These are phyloP conservation scores for Pittosporum tobira DNA, from an alignment of 129 eudicot genomes.

Conservation along the genomic window DNA sequence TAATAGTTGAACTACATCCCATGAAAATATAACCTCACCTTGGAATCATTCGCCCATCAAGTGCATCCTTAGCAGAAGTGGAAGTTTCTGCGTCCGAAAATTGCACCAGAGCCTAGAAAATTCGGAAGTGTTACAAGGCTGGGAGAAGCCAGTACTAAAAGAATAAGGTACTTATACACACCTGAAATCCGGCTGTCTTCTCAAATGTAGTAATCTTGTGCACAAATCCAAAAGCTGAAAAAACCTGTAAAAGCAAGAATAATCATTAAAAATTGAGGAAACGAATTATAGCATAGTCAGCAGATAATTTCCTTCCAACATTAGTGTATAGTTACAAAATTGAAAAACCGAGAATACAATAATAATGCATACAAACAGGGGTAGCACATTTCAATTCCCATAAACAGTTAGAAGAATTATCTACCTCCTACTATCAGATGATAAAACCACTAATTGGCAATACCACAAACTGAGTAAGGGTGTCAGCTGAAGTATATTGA, in stretches of 20 bases:
- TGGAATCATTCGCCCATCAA: constrained; percentile 96
- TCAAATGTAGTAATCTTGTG: constrained; percentile 94
- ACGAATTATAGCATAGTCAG: neutral
- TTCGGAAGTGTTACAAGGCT: neutral
- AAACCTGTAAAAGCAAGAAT: constrained; percentile 46
- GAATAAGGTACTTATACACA: constrained; percentile 7
- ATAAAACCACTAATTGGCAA: no score
- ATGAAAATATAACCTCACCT: constrained; percentile 53
- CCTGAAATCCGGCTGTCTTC: constrained; percentile 99
- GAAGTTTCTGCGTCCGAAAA: constrained; percentile 95
- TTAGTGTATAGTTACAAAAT: no score
- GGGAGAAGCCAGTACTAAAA: neutral
- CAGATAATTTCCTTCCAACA: neutral
- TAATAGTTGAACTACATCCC: constrained; percentile 10
- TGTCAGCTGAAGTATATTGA: no score
- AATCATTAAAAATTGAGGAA: constrained; percentile 10
- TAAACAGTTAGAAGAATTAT: no score
- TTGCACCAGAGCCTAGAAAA: constrained; percentile 75
- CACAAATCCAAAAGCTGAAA: constrained; percentile 92
- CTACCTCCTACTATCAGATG: no score
- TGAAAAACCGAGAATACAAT: no score
- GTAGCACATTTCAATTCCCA: no score
- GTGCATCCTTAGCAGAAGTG: constrained; percentile 82
- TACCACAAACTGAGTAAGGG: no score
- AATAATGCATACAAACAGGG: no score